A percentile compares a stretch with the other conserved stretches of the same genome.
Conservation (phyloP, 352 stramenopile species). For the Pythium plurisporium region DNA sequence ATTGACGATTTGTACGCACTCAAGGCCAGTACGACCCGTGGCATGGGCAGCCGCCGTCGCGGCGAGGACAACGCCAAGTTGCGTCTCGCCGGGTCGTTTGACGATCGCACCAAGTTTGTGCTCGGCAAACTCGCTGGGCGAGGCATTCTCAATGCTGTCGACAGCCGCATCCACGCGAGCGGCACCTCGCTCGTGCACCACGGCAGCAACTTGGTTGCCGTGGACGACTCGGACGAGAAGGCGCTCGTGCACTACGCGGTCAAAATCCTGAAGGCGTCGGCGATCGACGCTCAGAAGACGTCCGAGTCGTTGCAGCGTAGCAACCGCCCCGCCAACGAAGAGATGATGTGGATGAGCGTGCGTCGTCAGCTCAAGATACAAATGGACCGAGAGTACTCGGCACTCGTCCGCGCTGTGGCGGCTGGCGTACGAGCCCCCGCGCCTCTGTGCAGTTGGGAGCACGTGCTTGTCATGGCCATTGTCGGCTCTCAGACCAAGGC, state of each 20-base stretch:
- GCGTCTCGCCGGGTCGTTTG: constrained; percentile 8
- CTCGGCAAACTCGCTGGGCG: constrained; percentile 14
- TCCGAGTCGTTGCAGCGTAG: constrained; percentile 46
- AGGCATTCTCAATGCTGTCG: constrained; percentile 29
- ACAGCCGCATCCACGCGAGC: constrained; percentile 51
- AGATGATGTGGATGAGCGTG: constrained; percentile 55
- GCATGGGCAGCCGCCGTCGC: constrained; percentile 2
- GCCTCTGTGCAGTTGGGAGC: constrained; percentile 40
- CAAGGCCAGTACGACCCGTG: constrained; percentile 6
- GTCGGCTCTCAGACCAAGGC: constrained; percentile 35
- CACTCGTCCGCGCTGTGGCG: constrained; percentile 30
- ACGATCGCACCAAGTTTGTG: constrained; percentile 20
- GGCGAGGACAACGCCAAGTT: constrained; percentile 2
- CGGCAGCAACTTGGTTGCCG: constrained; percentile 37
- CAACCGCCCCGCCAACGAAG: constrained; percentile 28
- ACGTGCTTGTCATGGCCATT: constrained; percentile 54
- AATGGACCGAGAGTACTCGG: constrained; percentile 47
- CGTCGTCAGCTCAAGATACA: constrained; percentile 52
- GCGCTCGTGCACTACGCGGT: constrained; percentile 52
- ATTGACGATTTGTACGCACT: constrained; percentile 17
- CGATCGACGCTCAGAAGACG: constrained; percentile 39
- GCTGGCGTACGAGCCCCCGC: constrained; percentile 31
- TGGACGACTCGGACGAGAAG: constrained; percentile 31
- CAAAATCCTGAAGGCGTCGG: constrained; percentile 74
- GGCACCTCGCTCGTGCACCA: constrained; percentile 50